Conservation (phyloP, 768 basidiomycete genomes). For the Leccinum broughii region DNA sequence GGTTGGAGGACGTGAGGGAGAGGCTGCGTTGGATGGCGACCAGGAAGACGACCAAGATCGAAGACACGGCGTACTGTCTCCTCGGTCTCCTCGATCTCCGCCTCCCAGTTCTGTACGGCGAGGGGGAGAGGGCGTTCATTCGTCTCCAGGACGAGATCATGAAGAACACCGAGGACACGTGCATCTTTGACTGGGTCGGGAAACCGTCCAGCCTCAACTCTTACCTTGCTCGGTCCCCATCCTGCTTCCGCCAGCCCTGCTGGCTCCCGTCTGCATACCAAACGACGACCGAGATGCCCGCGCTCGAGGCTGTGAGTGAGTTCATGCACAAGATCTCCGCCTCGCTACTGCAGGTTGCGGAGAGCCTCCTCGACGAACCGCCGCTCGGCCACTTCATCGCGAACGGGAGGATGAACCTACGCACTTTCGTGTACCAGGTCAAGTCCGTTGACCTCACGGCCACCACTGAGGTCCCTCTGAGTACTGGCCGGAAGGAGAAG, state of each 20-base stretch:
- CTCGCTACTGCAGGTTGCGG: constrained; percentile 14
- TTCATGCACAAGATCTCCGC: constrained; percentile 21
- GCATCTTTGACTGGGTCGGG: constrained; percentile 32
- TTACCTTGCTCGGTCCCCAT: constrained; percentile 25
- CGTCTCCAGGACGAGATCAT: constrained; percentile 32
- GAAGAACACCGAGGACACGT: constrained; percentile 27
- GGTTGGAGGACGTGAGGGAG: constrained; percentile 28
- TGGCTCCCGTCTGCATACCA: constrained; percentile 12
- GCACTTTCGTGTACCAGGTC: constrained; percentile 26
- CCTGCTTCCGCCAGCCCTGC: constrained; percentile 20
- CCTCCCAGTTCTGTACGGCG: constrained; percentile 32
- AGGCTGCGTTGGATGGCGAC: constrained; percentile 30
- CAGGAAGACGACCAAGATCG: constrained; percentile 29
- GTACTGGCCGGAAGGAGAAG: constrained; percentile 7
- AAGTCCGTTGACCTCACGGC: constrained; percentile 10
- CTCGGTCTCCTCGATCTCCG: constrained; percentile 28
- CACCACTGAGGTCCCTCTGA: constrained; percentile 5
- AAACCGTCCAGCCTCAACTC: constrained; percentile 28
- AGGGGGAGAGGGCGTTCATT: constrained; percentile 23
- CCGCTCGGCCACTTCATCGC: constrained; percentile 33
- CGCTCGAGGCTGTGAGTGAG: constrained; percentile 16
- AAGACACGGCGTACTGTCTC: constrained; percentile 34
- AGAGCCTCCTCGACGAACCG: constrained; percentile 22
- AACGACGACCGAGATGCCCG: constrained; percentile 1
- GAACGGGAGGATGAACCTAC: constrained; percentile 32